Evolutionary conservation across 116 monocot genomes (phyloP), one percentile per base, ranked within the genome.

Genomic region (Trichopus zeylanicus): DNA sequence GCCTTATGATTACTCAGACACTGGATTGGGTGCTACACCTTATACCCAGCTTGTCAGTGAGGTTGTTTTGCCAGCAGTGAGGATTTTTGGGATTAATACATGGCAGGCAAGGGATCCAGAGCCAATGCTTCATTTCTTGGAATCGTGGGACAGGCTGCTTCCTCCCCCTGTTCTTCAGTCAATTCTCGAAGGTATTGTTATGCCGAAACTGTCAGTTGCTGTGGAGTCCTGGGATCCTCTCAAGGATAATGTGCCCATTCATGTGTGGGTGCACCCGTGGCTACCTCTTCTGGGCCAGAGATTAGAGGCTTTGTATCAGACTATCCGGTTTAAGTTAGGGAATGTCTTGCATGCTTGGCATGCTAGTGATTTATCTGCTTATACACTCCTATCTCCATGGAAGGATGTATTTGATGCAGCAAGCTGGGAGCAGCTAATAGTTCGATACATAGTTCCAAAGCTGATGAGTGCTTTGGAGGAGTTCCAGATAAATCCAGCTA

Each of bases 211-310:
- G 29, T 47, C 76, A 18, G 60, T 47, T n/a, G 83, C 82, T 27
- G 89, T 89, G 26, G 85, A 89, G 26, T 63, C 75, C 46, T 94
- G 94, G 94, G 80, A 94, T 63, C 89, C 94, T 6, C 72, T 80
- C 26, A 28, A 64, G 48, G 89, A 94, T 62, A 83, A 73, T 20
- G 75, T 94, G 3, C 81, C 89, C 0, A 94, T 94, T 51, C 89
- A 94, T 56, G 72, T 74, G 10, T 94, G 94, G 94, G 51, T 94
- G 2, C 86, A 89, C 32, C 89, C 86, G n/a, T 94, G 94, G 94
- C 73, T 94, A 24, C 86, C 89, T 24, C 53, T 86, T 35, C 73
- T 94, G 31, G 76, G 86, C 8, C 82, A 85, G 73, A 86, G 80
- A 37, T 61, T 94, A 35, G 89, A 94, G 25, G 35, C 61, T 15